These are phyloP conservation scores for Rickenella mellea DNA, from an alignment of 768 basidiomycete genomes.

Conservation along the genomic window DNA sequence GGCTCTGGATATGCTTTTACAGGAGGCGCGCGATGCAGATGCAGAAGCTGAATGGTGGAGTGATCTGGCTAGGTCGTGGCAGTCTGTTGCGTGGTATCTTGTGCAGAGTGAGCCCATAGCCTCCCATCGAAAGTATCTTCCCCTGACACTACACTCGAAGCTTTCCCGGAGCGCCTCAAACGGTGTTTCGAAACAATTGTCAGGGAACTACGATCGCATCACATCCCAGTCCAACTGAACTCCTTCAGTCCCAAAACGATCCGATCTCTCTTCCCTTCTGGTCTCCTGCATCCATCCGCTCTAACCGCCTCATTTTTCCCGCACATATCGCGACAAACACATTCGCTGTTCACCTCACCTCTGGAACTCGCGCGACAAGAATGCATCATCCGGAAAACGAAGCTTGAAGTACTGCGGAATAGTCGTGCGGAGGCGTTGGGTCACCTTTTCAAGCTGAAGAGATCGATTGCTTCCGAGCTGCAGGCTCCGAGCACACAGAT, in stretches of 20 bases:
- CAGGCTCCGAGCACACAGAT: neutral
- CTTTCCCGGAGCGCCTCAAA: slow-evolving; percentile 18
- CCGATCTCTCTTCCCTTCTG: slow-evolving; percentile 37
- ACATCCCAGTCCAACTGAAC: slow-evolving; percentile 37
- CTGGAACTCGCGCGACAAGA: slow-evolving; percentile 59
- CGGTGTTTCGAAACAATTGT: slow-evolving; percentile 20
- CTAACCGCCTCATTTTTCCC: slow-evolving; percentile 58
- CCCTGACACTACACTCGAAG: slow-evolving; percentile 23
- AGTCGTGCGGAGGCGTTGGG: slow-evolving; percentile 63
- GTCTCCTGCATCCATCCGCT: slow-evolving; percentile 32
- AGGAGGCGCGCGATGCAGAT: slow-evolving; percentile 62
- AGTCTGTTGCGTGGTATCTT: slow-evolving; percentile 52
- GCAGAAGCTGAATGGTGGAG: slow-evolving; percentile 83
- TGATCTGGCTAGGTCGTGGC: slow-evolving; percentile 50
- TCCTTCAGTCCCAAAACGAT: slow-evolving; percentile 39
- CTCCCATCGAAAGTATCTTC: slow-evolving; percentile 8
- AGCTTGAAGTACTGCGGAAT: slow-evolving; percentile 57
- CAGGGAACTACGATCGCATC: slow-evolving; percentile 29
- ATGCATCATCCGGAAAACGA: slow-evolving; percentile 47
- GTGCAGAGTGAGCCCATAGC: slow-evolving; percentile 58
- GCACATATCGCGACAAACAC: slow-evolving; percentile 34
- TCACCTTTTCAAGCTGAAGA: slow-evolving; percentile 44
- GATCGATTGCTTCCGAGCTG: slow-evolving; percentile 12
- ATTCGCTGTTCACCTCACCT: slow-evolving; percentile 35
- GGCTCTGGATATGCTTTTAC: slow-evolving; percentile 52